Base-by-base conservation (phyloP, 805 yeast species). In the Brettanomyces nanus region DNA sequence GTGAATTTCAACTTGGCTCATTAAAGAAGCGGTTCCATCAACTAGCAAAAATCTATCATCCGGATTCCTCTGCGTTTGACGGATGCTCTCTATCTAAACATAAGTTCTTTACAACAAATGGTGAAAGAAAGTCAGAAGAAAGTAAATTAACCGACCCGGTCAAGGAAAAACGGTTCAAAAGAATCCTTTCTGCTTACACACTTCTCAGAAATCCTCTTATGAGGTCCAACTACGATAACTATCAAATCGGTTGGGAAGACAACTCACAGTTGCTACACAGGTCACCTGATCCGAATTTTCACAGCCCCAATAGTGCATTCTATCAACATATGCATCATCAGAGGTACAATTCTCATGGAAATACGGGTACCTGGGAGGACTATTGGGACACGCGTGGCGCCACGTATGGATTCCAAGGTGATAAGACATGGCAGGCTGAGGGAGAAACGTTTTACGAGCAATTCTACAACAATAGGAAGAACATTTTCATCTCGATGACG, bases 11-110 rank as follows among this genome's bases (percentile, higher is more conserved):
- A 39, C 55, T 55, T 35, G 56, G 48, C 9, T 44, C 54, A 22
- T 58, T 80, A 35, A 73, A 73, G 42, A 45, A 59, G 19, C 68
- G 69, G 32, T 82, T 80, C 50, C 73, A 71, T 46, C 65, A 71
- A 37, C 62, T 75, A 33, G 87, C 87, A 9, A 84, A 82, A 55
- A 52, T 77, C 7, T 87, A 87, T 49, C 96, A 87, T 54, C 96
- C 97, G 0, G 97, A 87, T 45, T 47, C 61, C 4, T 43, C 39
- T 28, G 33, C 45, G 11, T 48, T 45, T 26, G 44, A 50, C 31
- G 57, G 57, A n/a, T 42, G 41, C 13, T 39, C 31, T 11, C 37
- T 45, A 31, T 28, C 23, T 15, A 47, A 38, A 27, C 33, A 39
- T 42, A 33, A 26, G n/a, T 39, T 40, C 17, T 45, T 46, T 28